phyloP scores from a whole-genome alignment of 768 basidiomycete genomes.

The Termitomyces sp. region DNA sequence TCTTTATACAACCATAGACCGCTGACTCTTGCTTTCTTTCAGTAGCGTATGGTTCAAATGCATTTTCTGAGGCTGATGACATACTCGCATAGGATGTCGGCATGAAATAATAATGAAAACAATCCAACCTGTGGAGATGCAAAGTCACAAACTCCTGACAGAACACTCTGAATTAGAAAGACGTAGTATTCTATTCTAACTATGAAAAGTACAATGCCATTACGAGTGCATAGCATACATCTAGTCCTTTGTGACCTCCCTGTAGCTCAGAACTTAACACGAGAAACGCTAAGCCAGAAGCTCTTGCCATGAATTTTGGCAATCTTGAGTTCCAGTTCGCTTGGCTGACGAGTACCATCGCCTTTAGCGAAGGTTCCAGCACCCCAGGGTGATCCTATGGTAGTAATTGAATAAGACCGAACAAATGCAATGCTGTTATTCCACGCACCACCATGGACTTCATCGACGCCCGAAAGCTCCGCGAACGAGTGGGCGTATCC shows the following conservation, averaged over 20 bases:
- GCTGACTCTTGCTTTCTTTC: no score
- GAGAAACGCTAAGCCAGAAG: conserved; percentile 37
- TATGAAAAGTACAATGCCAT: not conserved
- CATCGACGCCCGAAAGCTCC: conserved; percentile 33
- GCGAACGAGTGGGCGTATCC: conserved; percentile 51
- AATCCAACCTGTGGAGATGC: conserved; percentile 3
- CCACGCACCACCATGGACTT: conserved; percentile 57
- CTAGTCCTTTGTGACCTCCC: no score
- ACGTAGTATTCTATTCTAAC: not conserved
- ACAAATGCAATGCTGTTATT: not conserved
- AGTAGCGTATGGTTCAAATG: no score
- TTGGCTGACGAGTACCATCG: conserved; percentile 57
- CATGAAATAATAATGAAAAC: no score
- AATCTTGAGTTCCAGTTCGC: conserved; percentile 49
- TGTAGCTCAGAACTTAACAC: not conserved
- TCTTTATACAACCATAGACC: no score
- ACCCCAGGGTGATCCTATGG: conserved; percentile 74
- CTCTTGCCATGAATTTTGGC: conserved; percentile 52
- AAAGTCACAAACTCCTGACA: not conserved
- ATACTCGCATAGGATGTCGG: no score
- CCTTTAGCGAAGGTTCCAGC: conserved; percentile 59
- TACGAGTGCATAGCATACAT: not conserved
- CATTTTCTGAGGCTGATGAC: no score
- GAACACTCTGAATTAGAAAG: not conserved
- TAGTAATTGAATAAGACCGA: not conserved